phyloP scores from a whole-genome alignment of 2,329 filamentous ascomycete species.

The Thielaviopsis ethacetica region DNA sequence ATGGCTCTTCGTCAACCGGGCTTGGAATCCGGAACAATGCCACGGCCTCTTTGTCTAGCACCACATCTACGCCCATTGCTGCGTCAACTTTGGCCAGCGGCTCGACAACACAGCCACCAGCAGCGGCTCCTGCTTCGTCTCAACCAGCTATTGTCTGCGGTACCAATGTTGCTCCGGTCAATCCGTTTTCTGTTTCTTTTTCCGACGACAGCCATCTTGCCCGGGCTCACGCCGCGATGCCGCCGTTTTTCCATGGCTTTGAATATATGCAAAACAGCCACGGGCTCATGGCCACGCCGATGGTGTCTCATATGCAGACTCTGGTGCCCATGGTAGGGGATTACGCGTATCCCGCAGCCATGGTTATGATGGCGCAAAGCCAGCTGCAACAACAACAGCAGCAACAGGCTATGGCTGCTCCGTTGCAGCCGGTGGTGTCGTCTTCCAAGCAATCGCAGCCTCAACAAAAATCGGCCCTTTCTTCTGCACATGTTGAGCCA shows the following conservation, averaged over 20 bases:
- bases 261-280: constrained; percentile 1
- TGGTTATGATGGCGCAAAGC: background rate
- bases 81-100: background rate
- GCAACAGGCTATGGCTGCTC: background rate
- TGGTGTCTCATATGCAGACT: background rate
- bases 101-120: background rate
- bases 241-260: background rate
- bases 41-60: background rate
- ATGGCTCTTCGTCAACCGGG: constrained; percentile 3
- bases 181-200: background rate
- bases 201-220: background rate
- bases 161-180: constrained; percentile 3
- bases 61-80: constrained; percentile 3
- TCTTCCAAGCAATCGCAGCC: background rate
- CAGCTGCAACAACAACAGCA: background rate
- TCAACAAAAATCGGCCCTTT: background rate
- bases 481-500: background rate
- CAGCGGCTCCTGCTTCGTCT: background rate
- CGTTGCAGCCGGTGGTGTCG: background rate
- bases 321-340: background rate
- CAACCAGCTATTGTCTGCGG: constrained; percentile 9
- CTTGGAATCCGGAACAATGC: constrained; percentile 1
- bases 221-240: background rate
- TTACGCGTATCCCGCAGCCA: background rate
- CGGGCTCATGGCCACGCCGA: background rate